Conservation (phyloP, 306 rosid genomes). For the Boehmeria nivea region DNA sequence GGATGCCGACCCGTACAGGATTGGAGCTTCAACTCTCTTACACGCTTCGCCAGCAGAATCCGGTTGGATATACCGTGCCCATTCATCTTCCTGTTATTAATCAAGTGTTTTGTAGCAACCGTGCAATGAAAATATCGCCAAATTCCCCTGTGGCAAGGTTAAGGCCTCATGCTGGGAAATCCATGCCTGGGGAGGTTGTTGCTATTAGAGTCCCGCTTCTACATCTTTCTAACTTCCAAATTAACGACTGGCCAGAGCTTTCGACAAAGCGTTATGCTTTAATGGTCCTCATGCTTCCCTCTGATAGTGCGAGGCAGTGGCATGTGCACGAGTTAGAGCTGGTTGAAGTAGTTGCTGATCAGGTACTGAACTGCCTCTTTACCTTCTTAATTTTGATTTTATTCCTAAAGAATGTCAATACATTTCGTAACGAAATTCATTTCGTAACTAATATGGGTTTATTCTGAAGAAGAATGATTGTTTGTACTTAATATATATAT, state of each 20-base stretch:
- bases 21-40: conserved; percentile 95
- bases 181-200: conserved; percentile 80
- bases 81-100: conserved; percentile 87
- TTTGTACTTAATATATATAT: too few relatives aligned
- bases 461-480: too few relatives aligned
- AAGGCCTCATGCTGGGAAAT: conserved; percentile 60
- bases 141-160: conserved; percentile 83
- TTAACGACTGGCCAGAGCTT: conserved; percentile 95
- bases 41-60: conserved; percentile 89
- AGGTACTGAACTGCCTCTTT: conserved; percentile 49
- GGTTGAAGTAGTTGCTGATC: conserved; percentile 99
- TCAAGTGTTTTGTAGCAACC: conserved; percentile 74
- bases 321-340: conserved; percentile 85
- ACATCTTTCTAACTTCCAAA: conserved; percentile 93
- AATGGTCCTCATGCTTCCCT: conserved; percentile 98
- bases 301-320: conserved; percentile 93
- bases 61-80: conserved; percentile 86
- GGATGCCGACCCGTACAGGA: conserved; percentile 97
- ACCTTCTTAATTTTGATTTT: conserved; percentile 7
- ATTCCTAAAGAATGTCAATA: background rate
- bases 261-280: conserved; percentile 83
- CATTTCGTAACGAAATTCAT: background rate
- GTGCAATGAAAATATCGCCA: conserved; percentile 62
- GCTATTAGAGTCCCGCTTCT: conserved; percentile 94
- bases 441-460: background rate